Conservation (phyloP, 306 rosid species). For the Urtica urens region DNA sequence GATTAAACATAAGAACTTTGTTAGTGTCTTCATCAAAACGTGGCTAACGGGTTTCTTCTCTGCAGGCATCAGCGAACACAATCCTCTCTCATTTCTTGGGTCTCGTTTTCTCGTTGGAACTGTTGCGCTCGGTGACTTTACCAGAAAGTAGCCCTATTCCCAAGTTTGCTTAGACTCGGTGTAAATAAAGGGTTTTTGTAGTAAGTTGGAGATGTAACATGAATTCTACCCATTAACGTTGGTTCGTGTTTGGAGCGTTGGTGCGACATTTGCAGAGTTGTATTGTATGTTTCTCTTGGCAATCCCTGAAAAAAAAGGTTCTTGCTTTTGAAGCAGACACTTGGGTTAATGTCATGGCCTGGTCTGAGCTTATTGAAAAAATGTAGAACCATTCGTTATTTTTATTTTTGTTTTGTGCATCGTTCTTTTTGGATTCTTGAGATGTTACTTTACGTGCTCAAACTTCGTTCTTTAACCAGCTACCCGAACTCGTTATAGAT, state of each 20-base stretch:
- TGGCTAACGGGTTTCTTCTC: neutral
- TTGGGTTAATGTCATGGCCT: neutral
- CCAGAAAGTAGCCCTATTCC: slow-evolving; percentile 47
- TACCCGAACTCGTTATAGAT: neutral
- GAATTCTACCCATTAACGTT: neutral
- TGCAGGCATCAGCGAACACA: slow-evolving; percentile 91
- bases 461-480: too few relatives aligned
- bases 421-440: too few relatives aligned
- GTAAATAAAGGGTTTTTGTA: slow-evolving; percentile 1
- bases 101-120: slow-evolving; percentile 73
- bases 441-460: too few relatives aligned
- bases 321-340: neutral
- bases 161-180: slow-evolving; percentile 39
- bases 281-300: slow-evolving; percentile 4
- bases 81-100: slow-evolving; percentile 96
- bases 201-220: neutral
- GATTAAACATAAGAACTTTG: neutral
- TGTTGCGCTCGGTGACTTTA: slow-evolving; percentile 72
- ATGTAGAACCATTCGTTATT: neutral
- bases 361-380: neutral
- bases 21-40: too few relatives aligned
- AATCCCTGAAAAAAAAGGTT: neutral
- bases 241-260: neutral
- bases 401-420: too few relatives aligned
- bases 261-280: neutral